Percentiles rank a stretch among this genome's conserved stretches.
Conservation (phyloP, 805 yeast genomes). For the Candida ovalis region DNA sequence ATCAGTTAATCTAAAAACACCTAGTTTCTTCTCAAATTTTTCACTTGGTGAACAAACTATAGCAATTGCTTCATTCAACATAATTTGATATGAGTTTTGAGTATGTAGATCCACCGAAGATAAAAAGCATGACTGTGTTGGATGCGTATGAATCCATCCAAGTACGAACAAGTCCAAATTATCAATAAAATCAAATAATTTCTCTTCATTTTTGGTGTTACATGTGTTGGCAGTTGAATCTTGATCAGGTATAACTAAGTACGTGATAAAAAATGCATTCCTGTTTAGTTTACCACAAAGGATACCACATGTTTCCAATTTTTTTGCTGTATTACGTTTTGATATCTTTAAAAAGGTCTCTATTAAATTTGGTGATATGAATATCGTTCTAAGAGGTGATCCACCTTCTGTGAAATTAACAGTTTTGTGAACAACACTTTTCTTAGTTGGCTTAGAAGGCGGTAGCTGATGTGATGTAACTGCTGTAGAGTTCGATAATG, state of each 20-base stretch:
- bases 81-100: constrained; percentile 62
- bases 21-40: constrained; percentile 41
- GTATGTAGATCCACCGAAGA: constrained; percentile 67
- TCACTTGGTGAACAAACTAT: constrained; percentile 58
- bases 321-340: constrained; percentile 41
- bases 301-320: constrained; percentile 65
- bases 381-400: constrained; percentile 47
- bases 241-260: constrained; percentile 60
- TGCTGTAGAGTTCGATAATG: not conserved
- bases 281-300: constrained; percentile 58
- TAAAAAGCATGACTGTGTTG: constrained; percentile 67
- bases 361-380: constrained; percentile 44
- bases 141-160: constrained; percentile 77
- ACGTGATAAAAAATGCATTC: constrained; percentile 61
- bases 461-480: too few relatives aligned
- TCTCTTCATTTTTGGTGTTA: constrained; percentile 56
- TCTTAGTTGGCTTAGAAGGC: not conserved
- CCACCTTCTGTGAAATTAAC: constrained; percentile 53
- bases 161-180: constrained; percentile 53
- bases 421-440: constrained; percentile 33
- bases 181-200: constrained; percentile 53
- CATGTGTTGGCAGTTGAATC: constrained; percentile 62
- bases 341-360: constrained; percentile 44
- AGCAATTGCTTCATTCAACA: constrained; percentile 68
- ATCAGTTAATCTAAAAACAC: constrained; percentile 58